These are phyloP conservation scores for Caryopteris hybrid DNA, from an alignment of 305 asterid genomes.

Conservation along the genomic window DNA sequence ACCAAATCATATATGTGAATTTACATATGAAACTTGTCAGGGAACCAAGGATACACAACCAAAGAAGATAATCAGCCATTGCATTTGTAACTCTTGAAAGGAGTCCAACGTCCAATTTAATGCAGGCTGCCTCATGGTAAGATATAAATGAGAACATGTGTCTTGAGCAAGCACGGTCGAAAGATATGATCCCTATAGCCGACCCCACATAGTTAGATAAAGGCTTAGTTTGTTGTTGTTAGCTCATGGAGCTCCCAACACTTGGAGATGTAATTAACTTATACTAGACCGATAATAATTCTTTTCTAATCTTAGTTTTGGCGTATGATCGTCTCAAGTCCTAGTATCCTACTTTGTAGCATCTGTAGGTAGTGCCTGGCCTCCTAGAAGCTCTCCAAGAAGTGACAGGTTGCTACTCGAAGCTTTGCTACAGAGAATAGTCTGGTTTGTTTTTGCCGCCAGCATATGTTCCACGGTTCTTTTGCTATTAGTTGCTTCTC, in stretches of 20 bases:
- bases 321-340: neutral
- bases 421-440: neutral
- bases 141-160: no score
- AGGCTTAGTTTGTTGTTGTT: no score
- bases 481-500: no score
- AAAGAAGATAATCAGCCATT: neutral
- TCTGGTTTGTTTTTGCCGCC: neutral
- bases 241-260: neutral
- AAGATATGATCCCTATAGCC: no score
- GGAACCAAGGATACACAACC: neutral
- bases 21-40: neutral
- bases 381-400: neutral
- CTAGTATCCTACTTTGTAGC: no score
- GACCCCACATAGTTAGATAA: no score
- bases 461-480: no score
- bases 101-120: neutral
- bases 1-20: neutral
- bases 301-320: neutral
- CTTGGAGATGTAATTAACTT: neutral
- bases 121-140: neutral
- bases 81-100: neutral
- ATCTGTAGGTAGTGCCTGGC: neutral
- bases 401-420: neutral
- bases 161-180: no score
- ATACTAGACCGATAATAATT: neutral